These are phyloP conservation scores for Globisporangium radiosum DNA, from an alignment of 352 stramenopile genomes.

Conservation along the genomic window DNA sequence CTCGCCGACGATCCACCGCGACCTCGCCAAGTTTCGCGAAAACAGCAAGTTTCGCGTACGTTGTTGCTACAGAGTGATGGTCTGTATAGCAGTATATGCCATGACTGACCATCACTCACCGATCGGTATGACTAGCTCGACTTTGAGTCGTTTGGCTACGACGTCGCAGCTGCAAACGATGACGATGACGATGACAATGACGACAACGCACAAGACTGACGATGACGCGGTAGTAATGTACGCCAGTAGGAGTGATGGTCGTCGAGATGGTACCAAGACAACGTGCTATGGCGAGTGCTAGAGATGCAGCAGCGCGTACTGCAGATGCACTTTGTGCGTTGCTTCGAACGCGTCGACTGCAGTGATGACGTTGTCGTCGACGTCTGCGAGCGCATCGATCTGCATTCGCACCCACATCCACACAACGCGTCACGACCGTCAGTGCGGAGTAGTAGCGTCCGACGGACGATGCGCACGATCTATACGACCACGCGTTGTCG, in stretches of 20 bases:
- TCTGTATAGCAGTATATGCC: no score
- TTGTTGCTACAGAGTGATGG: no score
- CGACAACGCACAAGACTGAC: neutral
- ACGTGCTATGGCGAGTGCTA: slow-evolving; percentile 10
- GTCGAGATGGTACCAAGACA: no score
- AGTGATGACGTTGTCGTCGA: slow-evolving; percentile 44
- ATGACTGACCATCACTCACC: neutral
- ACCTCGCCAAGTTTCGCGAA: slow-evolving; percentile 56
- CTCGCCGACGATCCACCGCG: slow-evolving; percentile 62
- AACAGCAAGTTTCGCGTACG: slow-evolving; percentile 29
- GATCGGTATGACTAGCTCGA: slow-evolving; percentile 2
- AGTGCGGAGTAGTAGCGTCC: no score
- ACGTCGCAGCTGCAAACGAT: neutral
- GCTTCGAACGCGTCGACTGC: slow-evolving; percentile 55
- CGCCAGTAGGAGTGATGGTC: no score
- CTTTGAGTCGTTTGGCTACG: slow-evolving; percentile 11
- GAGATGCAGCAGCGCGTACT: slow-evolving; percentile 62
- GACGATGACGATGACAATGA: slow-evolving; percentile 1
- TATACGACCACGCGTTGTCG: no score
- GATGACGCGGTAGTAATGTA: neutral
- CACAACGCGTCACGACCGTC: neutral
- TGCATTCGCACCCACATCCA: slow-evolving; percentile 6
- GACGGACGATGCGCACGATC: no score
- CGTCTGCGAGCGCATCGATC: slow-evolving; percentile 42
- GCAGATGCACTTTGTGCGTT: slow-evolving; percentile 49